These are phyloP conservation scores for Venturia asperata DNA, from an alignment of 2,329 filamentous ascomycete genomes.

Conservation along the genomic window DNA sequence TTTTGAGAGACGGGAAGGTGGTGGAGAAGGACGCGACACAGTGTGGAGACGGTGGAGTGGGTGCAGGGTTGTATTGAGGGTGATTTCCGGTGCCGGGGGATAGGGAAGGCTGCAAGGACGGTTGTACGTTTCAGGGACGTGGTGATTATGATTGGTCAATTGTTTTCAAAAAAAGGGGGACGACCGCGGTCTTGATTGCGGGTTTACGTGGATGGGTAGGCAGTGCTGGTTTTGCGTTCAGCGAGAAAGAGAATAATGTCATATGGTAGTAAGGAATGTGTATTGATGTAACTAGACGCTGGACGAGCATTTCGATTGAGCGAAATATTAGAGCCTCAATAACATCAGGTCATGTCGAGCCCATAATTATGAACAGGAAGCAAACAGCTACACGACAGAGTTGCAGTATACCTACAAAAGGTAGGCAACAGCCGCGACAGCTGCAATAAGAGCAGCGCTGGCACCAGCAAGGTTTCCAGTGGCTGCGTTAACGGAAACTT, in stretches of 20 bases:
- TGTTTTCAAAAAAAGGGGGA: background rate
- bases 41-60: background rate
- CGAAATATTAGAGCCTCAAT: background rate
- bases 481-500: constrained; percentile 43
- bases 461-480: constrained; percentile 45
- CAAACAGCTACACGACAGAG: background rate
- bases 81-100: background rate
- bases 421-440: constrained; percentile 16
- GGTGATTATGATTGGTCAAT: background rate
- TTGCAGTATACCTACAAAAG: constrained; percentile 32
- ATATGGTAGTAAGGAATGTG: background rate
- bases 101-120: no score
- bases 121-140: background rate
- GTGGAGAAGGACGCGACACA: background rate
- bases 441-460: constrained; percentile 35
- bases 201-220: background rate
- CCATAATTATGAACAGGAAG: background rate
- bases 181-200: background rate
- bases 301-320: background rate
- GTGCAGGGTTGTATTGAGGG: background rate
- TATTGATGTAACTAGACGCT: background rate
- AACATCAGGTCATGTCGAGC: background rate
- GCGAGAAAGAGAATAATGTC: background rate
- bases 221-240: no score
- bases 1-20: background rate